Evolutionary conservation across 1,284 basidiomycete genomes (phyloP).

Genomic region (Phylloporus sp.): DNA sequence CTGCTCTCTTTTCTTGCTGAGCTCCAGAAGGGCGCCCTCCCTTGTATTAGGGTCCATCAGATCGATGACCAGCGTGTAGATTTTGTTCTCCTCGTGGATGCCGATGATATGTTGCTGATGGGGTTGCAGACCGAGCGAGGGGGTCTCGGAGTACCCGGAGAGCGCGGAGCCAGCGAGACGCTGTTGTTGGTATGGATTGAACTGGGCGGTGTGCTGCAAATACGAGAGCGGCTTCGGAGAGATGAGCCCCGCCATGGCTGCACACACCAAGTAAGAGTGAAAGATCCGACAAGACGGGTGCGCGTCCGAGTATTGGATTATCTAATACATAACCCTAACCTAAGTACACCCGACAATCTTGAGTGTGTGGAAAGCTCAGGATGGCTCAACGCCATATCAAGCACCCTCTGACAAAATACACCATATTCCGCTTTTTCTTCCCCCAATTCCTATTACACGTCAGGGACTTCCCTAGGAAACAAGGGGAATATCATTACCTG

Average conservation of each 20-base stretch:
- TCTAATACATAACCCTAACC: slow-evolving; percentile 43
- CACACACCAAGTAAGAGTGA: slow-evolving; percentile 16
- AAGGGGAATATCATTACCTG: slow-evolving; percentile 22
- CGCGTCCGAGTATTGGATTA: slow-evolving; percentile 22
- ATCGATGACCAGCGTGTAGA: slow-evolving; percentile 84
- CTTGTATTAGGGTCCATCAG: slow-evolving; percentile 82
- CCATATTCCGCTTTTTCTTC: slow-evolving; percentile 31
- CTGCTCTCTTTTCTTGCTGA: slow-evolving; percentile 99
- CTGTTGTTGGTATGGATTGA: slow-evolving; percentile 59
- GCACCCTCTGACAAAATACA: slow-evolving; percentile 34
- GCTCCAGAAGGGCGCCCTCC: slow-evolving; percentile 89
- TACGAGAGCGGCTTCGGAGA: slow-evolving; percentile 73
- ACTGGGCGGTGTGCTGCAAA: slow-evolving; percentile 60
- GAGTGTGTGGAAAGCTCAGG: slow-evolving; percentile 33
- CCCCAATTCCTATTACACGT: slow-evolving; percentile 11
- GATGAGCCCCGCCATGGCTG: slow-evolving; percentile 62
- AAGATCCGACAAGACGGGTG: slow-evolving; percentile 16
- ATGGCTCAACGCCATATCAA: slow-evolving; percentile 22
- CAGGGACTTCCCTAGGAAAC: slow-evolving; percentile 1
- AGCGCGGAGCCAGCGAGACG: slow-evolving; percentile 38
- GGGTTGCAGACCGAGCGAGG: slow-evolving; percentile 55
- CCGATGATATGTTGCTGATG: slow-evolving; percentile 53
- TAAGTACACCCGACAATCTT: slow-evolving; percentile 31
- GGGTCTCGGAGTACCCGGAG: slow-evolving; percentile 59
- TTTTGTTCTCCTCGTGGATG: slow-evolving; percentile 79